Evolutionary conservation across 1,139 yeast species (phyloP).

Genomic region (Hansenula sp.): DNA sequence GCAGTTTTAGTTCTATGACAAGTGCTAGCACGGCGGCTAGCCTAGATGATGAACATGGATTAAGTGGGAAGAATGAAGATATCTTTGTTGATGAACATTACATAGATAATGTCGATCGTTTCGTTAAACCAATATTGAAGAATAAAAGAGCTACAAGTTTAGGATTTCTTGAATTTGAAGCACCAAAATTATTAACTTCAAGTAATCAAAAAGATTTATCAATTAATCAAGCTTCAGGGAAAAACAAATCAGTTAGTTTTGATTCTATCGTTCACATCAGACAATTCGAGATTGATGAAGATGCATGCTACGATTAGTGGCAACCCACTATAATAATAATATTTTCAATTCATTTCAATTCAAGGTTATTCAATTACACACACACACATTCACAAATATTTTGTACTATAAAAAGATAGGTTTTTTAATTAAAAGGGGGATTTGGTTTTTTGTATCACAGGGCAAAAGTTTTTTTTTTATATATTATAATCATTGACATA

Average conservation of each 20-base stretch:
- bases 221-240: not conserved
- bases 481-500: too few species aligned
- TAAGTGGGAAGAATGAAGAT: not conserved
- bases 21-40: conserved; percentile 1
- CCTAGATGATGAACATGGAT: not conserved
- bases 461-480: too few species aligned
- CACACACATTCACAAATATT: too few species aligned
- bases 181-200: not conserved
- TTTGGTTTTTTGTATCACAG: too few species aligned
- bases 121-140: conserved; percentile 2
- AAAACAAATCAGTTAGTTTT: conserved; percentile 1
- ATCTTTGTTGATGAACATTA: not conserved
- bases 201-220: not conserved
- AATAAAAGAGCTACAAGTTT: conserved; percentile 1
- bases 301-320: not conserved
- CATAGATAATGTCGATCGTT: not conserved
- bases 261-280: conserved; percentile 1
- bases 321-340: not conserved
- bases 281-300: conserved; percentile 1
- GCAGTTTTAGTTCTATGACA: conserved; percentile 1
- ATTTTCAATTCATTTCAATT: too few species aligned
- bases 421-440: too few species aligned
- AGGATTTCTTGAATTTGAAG: conserved; percentile 1
- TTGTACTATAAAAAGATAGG: too few species aligned
- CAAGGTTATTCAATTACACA: too few species aligned